These are phyloP conservation scores for Gillenia trifoliata DNA, from an alignment of 306 rosid genomes.

Conservation along the genomic window DNA sequence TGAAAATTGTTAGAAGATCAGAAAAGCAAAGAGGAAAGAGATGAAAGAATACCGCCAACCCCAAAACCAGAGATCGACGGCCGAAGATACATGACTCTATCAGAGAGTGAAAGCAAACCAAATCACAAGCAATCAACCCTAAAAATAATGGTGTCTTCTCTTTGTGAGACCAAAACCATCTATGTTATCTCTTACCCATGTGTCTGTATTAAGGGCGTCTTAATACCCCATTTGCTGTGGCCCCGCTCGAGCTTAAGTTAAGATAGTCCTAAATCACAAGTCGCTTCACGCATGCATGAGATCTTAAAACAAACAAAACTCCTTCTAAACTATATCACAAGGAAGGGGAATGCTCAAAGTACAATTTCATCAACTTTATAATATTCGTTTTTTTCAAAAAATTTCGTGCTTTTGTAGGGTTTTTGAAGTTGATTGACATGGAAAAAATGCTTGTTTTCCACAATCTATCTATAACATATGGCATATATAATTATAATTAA, in stretches of 20 bases:
- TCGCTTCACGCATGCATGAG: background rate
- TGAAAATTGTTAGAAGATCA: no score
- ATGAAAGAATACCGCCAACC: no score
- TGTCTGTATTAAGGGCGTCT: background rate
- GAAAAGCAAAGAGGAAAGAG: no score
- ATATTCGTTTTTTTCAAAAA: background rate
- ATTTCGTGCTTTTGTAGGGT: no score
- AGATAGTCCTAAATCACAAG: background rate
- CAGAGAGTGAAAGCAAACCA: background rate
- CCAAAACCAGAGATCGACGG: no score
- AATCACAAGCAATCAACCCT: background rate
- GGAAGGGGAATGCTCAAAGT: no score
- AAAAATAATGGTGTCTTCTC: constrained; percentile 3
- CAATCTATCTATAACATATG: background rate
- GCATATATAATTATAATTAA: background rate
- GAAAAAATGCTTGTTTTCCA: background rate
- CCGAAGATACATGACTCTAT: no score
- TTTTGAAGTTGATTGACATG: no score
- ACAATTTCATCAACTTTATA: no score
- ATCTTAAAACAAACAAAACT: background rate
- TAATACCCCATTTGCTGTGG: background rate
- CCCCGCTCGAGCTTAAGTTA: background rate
- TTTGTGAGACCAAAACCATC: background rate
- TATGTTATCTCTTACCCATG: background rate
- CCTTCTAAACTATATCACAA: background rate